Evolutionary conservation across 805 yeast species (phyloP).

Genomic region (Suhomyces sp.): DNA sequence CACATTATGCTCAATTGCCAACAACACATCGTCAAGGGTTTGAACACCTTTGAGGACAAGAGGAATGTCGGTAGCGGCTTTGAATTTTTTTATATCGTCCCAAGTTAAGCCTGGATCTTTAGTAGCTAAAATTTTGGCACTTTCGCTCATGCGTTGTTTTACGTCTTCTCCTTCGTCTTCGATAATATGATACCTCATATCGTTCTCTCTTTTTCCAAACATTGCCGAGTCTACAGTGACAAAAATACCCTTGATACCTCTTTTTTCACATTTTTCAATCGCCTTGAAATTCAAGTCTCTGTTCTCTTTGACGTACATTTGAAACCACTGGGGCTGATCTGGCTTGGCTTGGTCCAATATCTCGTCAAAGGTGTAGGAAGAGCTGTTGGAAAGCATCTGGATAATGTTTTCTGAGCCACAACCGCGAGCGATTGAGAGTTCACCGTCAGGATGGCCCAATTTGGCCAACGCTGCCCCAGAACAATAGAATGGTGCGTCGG

Average conservation of each 20-base stretch:
- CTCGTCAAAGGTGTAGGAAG: conserved; percentile 86
- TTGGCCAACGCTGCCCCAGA: conserved; percentile 92
- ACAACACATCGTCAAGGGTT: conserved; percentile 60
- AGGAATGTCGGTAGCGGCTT: conserved; percentile 36
- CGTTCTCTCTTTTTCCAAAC: conserved; percentile 53
- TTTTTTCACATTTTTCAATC: conserved; percentile 37
- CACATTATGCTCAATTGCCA: conserved; percentile 56
- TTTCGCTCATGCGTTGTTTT: conserved; percentile 21
- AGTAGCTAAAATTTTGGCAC: conserved; percentile 37
- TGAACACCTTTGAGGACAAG: conserved; percentile 59
- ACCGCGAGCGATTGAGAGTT: conserved; percentile 78
- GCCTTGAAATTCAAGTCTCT: conserved; percentile 27
- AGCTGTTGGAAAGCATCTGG: conserved; percentile 91
- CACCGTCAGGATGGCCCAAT: conserved; percentile 93
- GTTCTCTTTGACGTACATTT: conserved; percentile 45
- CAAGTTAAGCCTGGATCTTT: conserved; percentile 40
- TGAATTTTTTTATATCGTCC: conserved; percentile 41
- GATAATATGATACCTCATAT: conserved; percentile 34
- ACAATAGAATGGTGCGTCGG: conserved; percentile 78
- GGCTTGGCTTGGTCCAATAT: conserved; percentile 66
- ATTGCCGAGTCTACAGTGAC: conserved; percentile 56
- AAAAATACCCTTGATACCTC: conserved; percentile 46
- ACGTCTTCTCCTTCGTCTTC: conserved; percentile 22
- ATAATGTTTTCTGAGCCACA: conserved; percentile 65
- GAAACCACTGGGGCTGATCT: conserved; percentile 48